A percentile compares a stretch with the other conserved stretches of the same genome.
These are phyloP conservation scores for Hygrocybe coccinea DNA, from an alignment of 768 basidiomycete genomes.

Conservation along the genomic window DNA sequence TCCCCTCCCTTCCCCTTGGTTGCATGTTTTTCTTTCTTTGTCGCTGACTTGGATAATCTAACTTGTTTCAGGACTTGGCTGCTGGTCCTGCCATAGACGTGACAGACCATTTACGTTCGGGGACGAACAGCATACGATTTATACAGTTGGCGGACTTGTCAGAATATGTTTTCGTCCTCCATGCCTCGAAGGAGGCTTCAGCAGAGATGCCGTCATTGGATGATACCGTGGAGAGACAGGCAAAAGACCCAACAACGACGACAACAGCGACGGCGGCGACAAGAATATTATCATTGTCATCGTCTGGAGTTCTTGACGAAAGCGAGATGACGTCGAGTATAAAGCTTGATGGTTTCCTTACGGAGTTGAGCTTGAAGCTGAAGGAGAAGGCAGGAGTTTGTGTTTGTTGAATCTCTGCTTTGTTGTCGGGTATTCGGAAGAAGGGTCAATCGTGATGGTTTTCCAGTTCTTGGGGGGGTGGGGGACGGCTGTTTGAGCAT, in stretches of 20 bases:
- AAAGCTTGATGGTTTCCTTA: background rate
- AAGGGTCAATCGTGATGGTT: too few species aligned
- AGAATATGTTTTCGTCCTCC: constrained; percentile 8
- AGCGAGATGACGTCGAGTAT: background rate
- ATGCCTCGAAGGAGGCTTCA: constrained; percentile 4
- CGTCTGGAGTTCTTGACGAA: background rate
- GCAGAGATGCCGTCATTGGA: too few species aligned
- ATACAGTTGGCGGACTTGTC: constrained; percentile 12
- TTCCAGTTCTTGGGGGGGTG: too few species aligned
- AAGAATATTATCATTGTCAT: too few species aligned
- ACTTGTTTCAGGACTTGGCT: too few species aligned
- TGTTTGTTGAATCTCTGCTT: too few species aligned
- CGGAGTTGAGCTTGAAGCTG: background rate
- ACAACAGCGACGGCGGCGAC: too few species aligned
- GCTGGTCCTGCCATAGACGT: constrained; percentile 8
- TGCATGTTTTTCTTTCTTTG: background rate
- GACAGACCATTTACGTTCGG: constrained; percentile 8
- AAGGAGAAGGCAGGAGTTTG: too few species aligned
- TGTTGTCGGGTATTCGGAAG: too few species aligned
- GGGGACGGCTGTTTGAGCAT: too few species aligned
- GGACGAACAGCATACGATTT: constrained; percentile 7
- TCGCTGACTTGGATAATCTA: background rate
- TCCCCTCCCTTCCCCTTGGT: background rate
- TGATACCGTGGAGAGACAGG: too few species aligned
- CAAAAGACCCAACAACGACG: background rate